phyloP scores from a whole-genome alignment of 257 asterid species.

The Petunia axillaris region DNA sequence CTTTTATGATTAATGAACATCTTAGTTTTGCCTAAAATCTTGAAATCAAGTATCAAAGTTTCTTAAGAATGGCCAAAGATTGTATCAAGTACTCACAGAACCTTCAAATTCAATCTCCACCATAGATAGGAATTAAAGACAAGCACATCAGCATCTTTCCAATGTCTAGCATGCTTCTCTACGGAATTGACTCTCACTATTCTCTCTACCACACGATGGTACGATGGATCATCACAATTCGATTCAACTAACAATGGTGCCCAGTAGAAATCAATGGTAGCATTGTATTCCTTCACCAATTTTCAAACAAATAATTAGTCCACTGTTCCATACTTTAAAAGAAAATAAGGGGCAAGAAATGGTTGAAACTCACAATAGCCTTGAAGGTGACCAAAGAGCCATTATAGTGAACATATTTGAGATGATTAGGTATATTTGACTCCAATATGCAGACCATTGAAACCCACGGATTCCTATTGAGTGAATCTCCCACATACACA shows the following conservation, averaged over 20 bases:
- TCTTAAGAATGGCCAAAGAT: not conserved
- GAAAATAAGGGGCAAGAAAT: not conserved
- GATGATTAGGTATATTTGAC: slow-evolving; percentile 36
- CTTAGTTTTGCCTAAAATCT: not conserved
- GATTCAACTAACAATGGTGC: slow-evolving; percentile 68
- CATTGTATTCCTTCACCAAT: slow-evolving; percentile 60
- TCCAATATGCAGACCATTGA: slow-evolving; percentile 71
- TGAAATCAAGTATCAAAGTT: not conserved
- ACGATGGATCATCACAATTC: slow-evolving; percentile 45
- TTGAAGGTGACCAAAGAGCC: slow-evolving; percentile 48
- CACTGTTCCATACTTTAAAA: not conserved
- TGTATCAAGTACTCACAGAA: slow-evolving; percentile 49
- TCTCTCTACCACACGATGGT: slow-evolving; percentile 38
- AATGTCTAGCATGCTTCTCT: slow-evolving; percentile 59
- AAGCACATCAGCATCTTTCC: slow-evolving; percentile 68
- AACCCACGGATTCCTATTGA: slow-evolving; percentile 62
- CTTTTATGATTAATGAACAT: not conserved
- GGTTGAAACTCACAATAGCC: slow-evolving; percentile 41
- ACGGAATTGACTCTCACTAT: slow-evolving; percentile 40
- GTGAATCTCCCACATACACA: slow-evolving; percentile 67
- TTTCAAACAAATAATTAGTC: slow-evolving; percentile 5
- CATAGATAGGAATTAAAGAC: slow-evolving; percentile 58
- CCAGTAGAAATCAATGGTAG: slow-evolving; percentile 69
- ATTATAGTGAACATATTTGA: slow-evolving; percentile 30
- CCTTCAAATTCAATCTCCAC: slow-evolving; percentile 56